Conservation (phyloP, 2,329 filamentous ascomycete species). For the Clarireedia homoeocarpa region DNA sequence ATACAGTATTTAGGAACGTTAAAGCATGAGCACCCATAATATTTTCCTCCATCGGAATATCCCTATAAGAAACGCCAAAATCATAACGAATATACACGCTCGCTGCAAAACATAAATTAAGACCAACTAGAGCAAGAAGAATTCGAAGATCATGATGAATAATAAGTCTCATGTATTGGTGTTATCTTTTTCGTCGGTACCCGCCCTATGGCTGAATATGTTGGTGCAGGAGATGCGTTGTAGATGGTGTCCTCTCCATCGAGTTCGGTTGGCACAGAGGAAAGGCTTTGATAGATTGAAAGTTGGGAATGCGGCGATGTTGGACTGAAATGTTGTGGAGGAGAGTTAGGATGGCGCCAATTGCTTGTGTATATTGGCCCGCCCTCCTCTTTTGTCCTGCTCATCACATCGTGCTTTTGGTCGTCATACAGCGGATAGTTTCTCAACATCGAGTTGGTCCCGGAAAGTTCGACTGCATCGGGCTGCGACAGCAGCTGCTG, state of each 20-base stretch:
- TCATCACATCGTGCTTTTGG: not conserved
- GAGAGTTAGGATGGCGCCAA: conserved; percentile 1
- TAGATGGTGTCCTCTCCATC: not conserved
- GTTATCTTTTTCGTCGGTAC: conserved; percentile 11
- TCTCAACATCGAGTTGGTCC: not conserved
- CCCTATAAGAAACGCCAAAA: not conserved
- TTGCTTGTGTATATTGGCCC: not conserved
- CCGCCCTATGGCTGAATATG: conserved; percentile 14
- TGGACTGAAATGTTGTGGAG: not conserved
- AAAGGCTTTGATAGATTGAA: not conserved
- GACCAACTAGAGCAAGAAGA: not conserved
- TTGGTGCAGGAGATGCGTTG: conserved; percentile 12
- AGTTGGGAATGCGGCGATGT: conserved; percentile 12
- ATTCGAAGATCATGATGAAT: conserved; percentile 12
- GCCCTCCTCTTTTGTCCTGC: not conserved
- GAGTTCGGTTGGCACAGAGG: not conserved
- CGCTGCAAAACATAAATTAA: not conserved
- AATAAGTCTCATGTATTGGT: conserved; percentile 17
- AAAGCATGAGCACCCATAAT: not conserved
- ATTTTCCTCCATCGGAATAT: not conserved
- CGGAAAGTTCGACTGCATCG: conserved; percentile 1
- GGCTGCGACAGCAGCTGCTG: not conserved
- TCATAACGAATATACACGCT: not conserved
- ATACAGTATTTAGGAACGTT: not conserved
- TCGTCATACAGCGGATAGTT: not conserved